These are phyloP conservation scores for Anisodus acutangulus DNA, from an alignment of 257 asterid species.

Conservation along the genomic window DNA sequence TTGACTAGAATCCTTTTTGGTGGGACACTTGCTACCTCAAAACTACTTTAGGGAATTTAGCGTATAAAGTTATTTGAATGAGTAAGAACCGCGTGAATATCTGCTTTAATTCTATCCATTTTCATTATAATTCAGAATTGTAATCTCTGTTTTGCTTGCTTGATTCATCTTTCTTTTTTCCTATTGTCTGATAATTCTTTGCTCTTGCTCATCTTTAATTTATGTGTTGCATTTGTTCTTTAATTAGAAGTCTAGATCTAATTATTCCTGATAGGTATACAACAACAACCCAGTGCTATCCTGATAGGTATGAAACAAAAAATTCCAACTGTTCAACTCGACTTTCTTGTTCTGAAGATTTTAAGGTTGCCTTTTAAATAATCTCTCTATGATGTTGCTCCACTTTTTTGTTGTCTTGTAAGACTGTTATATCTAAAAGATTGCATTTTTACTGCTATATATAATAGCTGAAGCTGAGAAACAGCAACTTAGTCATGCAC, in stretches of 20 bases:
- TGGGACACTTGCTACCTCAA: background rate
- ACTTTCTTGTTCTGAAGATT: background rate
- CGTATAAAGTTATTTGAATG: background rate
- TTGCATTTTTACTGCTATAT: conserved; percentile 11
- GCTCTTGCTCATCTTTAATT: background rate
- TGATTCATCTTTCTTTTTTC: background rate
- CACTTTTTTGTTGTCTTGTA: background rate
- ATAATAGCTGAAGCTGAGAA: conserved; percentile 68
- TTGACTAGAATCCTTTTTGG: background rate
- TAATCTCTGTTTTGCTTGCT: background rate
- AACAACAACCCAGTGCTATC: background rate
- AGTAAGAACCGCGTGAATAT: background rate
- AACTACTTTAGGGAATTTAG: background rate
- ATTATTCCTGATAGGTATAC: too few species aligned
- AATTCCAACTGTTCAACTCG: background rate
- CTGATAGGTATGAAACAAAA: background rate
- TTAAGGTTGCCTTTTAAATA: background rate
- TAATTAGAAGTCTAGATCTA: background rate
- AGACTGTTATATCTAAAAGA: conserved; percentile 24
- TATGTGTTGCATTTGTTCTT: conserved; percentile 14
- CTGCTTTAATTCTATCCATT: background rate
- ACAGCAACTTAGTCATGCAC: conserved; percentile 77
- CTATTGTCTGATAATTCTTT: background rate
- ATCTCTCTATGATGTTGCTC: background rate
- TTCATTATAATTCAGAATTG: background rate